These are phyloP conservation scores for Scedosporium apiospermum DNA, from an alignment of 2,329 filamentous ascomycete genomes.

Conservation along the genomic window DNA sequence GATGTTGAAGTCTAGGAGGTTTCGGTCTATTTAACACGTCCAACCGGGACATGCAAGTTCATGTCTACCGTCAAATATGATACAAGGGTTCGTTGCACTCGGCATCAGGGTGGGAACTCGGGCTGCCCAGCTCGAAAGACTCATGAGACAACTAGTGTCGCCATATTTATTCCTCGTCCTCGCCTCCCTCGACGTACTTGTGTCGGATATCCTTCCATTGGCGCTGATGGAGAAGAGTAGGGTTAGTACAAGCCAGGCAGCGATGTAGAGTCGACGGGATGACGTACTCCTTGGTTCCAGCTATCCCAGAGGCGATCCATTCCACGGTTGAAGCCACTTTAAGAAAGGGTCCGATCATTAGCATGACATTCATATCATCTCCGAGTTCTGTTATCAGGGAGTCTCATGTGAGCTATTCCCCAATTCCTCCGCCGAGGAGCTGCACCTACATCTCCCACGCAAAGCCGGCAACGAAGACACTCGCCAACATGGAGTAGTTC, in stretches of 20 bases:
- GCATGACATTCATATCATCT: neutral
- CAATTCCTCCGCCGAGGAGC: neutral
- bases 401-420: neutral
- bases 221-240: constrained; percentile 46
- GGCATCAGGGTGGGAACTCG: neutral
- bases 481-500: constrained; percentile 80
- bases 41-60: neutral
- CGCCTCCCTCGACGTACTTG: constrained; percentile 66
- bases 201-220: constrained; percentile 99
- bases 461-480: constrained; percentile 82
- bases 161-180: constrained; percentile 49
- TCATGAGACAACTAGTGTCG: neutral
- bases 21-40: neutral
- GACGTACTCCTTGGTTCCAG: constrained; percentile 82
- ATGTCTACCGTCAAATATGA: constrained; percentile 3
- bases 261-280: neutral
- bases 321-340: constrained; percentile 70
- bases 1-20: neutral
- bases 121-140: neutral
- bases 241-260: constrained; percentile 3
- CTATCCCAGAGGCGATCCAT: constrained; percentile 86
- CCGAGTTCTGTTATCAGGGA: neutral
- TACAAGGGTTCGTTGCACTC: neutral
- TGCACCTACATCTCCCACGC: constrained; percentile 79
- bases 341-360: neutral